A percentile compares a stretch with the other conserved stretches of the same genome.
These are phyloP conservation scores for Zygosaccharomyces bisporus DNA, from an alignment of 805 yeast species.

Conservation along the genomic window DNA sequence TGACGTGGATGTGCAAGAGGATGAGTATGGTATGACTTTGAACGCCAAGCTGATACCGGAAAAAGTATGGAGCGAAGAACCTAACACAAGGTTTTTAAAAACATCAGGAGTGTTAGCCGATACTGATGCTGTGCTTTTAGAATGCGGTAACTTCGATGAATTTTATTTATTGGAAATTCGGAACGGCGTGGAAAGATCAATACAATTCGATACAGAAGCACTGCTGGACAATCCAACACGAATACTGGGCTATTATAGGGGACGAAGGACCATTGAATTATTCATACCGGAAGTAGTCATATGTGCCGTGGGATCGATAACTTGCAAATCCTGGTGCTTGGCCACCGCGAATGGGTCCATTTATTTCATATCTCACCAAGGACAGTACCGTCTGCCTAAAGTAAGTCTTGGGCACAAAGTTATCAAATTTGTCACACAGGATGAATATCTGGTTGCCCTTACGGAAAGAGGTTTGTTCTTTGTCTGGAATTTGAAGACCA, in stretches of 20 bases:
- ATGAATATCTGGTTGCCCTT: constrained; percentile 48
- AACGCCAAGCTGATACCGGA: constrained; percentile 28
- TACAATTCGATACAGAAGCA: constrained; percentile 36
- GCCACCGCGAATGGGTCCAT: constrained; percentile 42
- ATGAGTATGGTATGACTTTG: constrained; percentile 35
- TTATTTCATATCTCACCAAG: constrained; percentile 33
- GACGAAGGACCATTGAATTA: constrained; percentile 39
- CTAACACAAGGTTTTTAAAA: constrained; percentile 29
- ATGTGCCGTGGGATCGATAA: constrained; percentile 43
- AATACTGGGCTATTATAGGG: constrained; percentile 37
- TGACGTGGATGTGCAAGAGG: constrained; percentile 35
- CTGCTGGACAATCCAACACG: constrained; percentile 39
- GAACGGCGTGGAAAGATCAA: constrained; percentile 36
- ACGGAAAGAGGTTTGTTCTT: constrained; percentile 58
- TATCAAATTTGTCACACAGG: constrained; percentile 40
- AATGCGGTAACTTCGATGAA: constrained; percentile 33
- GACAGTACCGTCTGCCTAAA: constrained; percentile 37
- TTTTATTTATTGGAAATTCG: constrained; percentile 33
- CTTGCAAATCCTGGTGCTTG: constrained; percentile 45
- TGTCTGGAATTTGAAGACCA: constrained; percentile 27
- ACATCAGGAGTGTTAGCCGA: constrained; percentile 29
- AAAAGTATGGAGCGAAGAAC: constrained; percentile 32
- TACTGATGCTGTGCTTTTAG: constrained; percentile 32
- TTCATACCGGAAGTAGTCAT: constrained; percentile 41
- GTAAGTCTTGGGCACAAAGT: constrained; percentile 48